Conservation (phyloP, 78 protist genomes). For the Isochrysis galbana region DNA sequence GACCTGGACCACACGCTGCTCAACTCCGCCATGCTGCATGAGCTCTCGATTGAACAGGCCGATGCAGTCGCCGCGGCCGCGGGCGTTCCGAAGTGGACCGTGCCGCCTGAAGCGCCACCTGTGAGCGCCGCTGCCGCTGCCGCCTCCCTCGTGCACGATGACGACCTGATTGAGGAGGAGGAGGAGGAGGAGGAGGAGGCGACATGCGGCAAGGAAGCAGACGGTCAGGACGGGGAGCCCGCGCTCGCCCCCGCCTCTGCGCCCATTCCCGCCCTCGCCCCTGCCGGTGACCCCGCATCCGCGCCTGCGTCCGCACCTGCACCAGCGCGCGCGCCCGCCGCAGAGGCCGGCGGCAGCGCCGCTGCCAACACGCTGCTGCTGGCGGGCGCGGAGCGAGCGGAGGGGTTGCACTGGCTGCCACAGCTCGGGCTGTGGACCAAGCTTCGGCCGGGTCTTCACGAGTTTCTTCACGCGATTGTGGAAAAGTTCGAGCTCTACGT, state of each 20-base stretch:
- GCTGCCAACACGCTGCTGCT: no score
- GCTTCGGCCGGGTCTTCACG: neutral
- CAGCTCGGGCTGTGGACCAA: neutral
- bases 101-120: neutral
- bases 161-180: neutral
- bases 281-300: neutral
- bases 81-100: neutral
- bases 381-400: no score
- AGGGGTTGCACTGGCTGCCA: neutral
- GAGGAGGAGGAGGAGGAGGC: neutral
- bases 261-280: neutral
- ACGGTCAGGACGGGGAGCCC: neutral
- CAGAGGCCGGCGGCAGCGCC: neutral
- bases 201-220: neutral
- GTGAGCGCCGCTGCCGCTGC: neutral
- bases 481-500: neutral
- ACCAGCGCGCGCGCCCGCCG: neutral
- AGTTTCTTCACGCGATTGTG: neutral
- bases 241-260: neutral
- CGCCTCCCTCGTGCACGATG: no score
- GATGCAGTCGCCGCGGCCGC: neutral
- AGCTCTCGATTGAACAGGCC: neutral
- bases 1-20: slow-evolving; percentile 26
- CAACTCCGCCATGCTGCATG: neutral
- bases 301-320: neutral